These are phyloP conservation scores for Pichia norvegensis DNA, from an alignment of 1,139 yeast species.

Conservation along the genomic window DNA sequence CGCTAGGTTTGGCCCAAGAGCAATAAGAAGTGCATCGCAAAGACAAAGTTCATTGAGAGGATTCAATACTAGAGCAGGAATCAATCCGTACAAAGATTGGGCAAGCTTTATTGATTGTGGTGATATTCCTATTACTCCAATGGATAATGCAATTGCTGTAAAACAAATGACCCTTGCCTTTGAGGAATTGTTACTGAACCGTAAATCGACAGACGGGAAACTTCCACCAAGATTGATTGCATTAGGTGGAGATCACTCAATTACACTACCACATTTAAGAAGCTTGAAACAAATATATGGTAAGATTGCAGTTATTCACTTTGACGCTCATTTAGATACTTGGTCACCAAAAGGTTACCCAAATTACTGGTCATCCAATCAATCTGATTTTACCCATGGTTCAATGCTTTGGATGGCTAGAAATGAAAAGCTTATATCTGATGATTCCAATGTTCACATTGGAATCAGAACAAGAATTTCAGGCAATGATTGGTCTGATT, in stretches of 20 bases:
- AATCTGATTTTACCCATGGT: conserved; percentile 64
- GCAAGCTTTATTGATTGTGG: conserved; percentile 69
- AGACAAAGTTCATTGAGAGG: conserved; percentile 62
- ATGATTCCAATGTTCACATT: conserved; percentile 55
- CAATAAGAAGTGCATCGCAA: conserved; percentile 65
- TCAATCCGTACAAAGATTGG: conserved; percentile 62
- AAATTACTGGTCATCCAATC: conserved; percentile 61
- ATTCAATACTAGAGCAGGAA: conserved; percentile 57
- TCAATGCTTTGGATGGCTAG: conserved; percentile 76
- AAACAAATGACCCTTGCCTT: conserved; percentile 65
- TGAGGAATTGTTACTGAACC: conserved; percentile 42
- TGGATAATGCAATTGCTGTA: conserved; percentile 64
- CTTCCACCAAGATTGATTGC: conserved; percentile 57
- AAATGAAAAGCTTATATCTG: conserved; percentile 53
- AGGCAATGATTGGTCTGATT: conserved; percentile 50
- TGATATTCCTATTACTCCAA: conserved; percentile 73
- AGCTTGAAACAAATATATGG: conserved; percentile 55
- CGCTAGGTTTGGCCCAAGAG: conserved; percentile 75
- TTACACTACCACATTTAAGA: conserved; percentile 61
- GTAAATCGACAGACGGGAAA: conserved; percentile 17
- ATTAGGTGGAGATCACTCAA: conserved; percentile 74
- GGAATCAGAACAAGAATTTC: conserved; percentile 65
- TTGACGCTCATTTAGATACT: conserved; percentile 75
- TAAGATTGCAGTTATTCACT: conserved; percentile 60
- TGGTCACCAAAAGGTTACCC: conserved; percentile 69